phyloP scores from a whole-genome alignment of 169 alveolate genomes.

The Ichthyophthirius multifiliis region DNA sequence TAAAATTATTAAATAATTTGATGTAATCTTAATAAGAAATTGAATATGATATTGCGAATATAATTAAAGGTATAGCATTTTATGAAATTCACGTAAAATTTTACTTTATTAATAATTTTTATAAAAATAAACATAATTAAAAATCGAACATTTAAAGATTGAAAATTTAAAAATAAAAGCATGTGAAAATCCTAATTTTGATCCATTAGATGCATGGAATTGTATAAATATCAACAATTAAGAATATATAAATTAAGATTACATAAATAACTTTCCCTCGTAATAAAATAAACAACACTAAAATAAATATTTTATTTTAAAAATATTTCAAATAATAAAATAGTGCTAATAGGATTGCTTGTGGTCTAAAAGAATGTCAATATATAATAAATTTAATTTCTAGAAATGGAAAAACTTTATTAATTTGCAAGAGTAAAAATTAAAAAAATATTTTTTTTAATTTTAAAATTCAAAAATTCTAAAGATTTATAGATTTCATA shows the following conservation, averaged over 20 bases:
- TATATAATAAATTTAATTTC: not conserved
- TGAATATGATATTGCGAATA: conserved; percentile 13
- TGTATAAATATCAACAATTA: not conserved
- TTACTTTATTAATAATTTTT: not conserved
- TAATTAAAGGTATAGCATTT: conserved; percentile 11
- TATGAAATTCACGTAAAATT: not conserved
- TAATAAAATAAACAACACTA: not conserved
- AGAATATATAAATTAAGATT: not conserved
- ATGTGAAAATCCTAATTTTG: conserved; percentile 14
- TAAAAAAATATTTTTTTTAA: not conserved
- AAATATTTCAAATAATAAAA: not conserved
- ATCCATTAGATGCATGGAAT: not conserved
- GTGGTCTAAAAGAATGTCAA: not conserved
- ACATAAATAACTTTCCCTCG: not conserved
- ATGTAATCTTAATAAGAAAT: too few relatives aligned
- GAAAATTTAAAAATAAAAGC: conserved; percentile 3
- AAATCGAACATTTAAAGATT: not conserved
- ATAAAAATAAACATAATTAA: not conserved
- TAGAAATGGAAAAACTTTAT: not conserved
- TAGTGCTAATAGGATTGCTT: conserved; percentile 18
- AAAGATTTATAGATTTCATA: not conserved
- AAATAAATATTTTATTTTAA: not conserved
- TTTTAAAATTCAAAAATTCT: not conserved
- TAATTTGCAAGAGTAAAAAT: not conserved
- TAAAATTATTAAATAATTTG: too few relatives aligned